phyloP scores from a whole-genome alignment of 2,329 filamentous ascomycete genomes.

The Ilyonectria sp. region DNA sequence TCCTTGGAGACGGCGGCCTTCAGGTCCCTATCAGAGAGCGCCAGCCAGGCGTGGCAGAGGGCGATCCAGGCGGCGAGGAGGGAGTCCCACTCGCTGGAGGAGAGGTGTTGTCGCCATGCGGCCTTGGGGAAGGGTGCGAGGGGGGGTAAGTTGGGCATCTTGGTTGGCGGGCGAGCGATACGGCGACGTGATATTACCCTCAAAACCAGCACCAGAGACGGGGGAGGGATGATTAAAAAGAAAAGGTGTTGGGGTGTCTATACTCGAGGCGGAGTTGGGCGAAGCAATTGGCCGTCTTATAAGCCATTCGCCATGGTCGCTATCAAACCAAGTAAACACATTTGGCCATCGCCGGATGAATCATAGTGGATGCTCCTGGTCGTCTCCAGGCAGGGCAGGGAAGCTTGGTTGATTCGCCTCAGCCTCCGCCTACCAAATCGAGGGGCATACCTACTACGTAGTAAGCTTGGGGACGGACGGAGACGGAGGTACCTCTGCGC shows the following conservation, averaged over 20 bases:
- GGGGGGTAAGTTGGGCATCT: constrained; percentile 72
- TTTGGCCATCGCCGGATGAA: constrained; percentile 57
- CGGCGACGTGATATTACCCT: constrained; percentile 11
- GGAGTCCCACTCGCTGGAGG: constrained; percentile 80
- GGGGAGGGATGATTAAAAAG: neutral
- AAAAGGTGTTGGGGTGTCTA: neutral
- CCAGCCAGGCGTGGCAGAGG: constrained; percentile 76
- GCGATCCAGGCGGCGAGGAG: constrained; percentile 84
- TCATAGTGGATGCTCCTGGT: constrained; percentile 53
- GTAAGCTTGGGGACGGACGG: neutral
- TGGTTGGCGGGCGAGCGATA: neutral
- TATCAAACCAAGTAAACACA: constrained; percentile 14
- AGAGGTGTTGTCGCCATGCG: constrained; percentile 76
- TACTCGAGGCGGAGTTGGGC: neutral
- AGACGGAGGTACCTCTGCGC: neutral
- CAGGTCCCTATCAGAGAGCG: constrained; percentile 71
- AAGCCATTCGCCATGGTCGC: constrained; percentile 17
- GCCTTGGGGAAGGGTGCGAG: constrained; percentile 84
- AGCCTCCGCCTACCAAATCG: neutral
- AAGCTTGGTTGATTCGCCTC: neutral
- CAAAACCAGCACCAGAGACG: neutral
- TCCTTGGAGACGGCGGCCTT: constrained; percentile 65
- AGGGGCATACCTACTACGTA: no score
- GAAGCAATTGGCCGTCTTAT: constrained; percentile 8
- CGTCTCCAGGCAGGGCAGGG: constrained; percentile 33